phyloP scores from a whole-genome alignment of 2,329 filamentous ascomycete species.

The Epichloe glyceriae region DNA sequence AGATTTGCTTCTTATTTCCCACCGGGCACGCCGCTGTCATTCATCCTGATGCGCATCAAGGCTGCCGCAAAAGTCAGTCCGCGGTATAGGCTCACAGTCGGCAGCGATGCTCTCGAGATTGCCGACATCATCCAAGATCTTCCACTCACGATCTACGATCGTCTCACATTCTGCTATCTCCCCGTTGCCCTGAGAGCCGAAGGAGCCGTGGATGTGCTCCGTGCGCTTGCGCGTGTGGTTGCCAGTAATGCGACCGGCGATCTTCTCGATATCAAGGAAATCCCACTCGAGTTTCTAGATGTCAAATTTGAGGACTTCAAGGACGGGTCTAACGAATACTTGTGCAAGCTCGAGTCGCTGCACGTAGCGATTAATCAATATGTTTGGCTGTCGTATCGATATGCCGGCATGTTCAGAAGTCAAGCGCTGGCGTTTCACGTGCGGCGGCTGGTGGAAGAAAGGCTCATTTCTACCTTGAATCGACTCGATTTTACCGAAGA shows the following conservation, averaged over 20 bases:
- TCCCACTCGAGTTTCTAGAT: conserved; percentile 67
- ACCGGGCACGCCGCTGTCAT: conserved; percentile 65
- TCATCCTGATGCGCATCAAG: conserved; percentile 63
- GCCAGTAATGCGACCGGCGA: conserved; percentile 52
- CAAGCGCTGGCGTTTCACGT: conserved; percentile 66
- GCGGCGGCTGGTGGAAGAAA: conserved; percentile 63
- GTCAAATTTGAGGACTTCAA: conserved; percentile 32
- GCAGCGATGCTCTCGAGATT: conserved; percentile 45
- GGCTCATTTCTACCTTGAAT: conserved; percentile 40
- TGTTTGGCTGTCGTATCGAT: conserved; percentile 86
- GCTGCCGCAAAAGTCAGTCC: conserved; percentile 52
- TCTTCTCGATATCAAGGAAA: conserved; percentile 55
- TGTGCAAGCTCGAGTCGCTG: conserved; percentile 59
- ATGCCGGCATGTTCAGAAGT: conserved; percentile 65
- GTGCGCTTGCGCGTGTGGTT: conserved; percentile 55
- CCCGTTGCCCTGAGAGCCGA: conserved; percentile 47
- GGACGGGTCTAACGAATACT: conserved; percentile 36
- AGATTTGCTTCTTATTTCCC: conserved; percentile 75
- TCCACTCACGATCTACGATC: conserved; percentile 57
- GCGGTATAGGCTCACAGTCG: conserved; percentile 55
- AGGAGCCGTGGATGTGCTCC: conserved; percentile 36
- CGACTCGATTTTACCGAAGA: conserved; percentile 37
- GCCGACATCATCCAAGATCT: conserved; percentile 65
- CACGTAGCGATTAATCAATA: conserved; percentile 79
- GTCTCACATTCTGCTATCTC: conserved; percentile 60